Evolutionary conservation across 2,329 filamentous ascomycete genomes (phyloP).

Genomic region (Microdochium bolleyi): DNA sequence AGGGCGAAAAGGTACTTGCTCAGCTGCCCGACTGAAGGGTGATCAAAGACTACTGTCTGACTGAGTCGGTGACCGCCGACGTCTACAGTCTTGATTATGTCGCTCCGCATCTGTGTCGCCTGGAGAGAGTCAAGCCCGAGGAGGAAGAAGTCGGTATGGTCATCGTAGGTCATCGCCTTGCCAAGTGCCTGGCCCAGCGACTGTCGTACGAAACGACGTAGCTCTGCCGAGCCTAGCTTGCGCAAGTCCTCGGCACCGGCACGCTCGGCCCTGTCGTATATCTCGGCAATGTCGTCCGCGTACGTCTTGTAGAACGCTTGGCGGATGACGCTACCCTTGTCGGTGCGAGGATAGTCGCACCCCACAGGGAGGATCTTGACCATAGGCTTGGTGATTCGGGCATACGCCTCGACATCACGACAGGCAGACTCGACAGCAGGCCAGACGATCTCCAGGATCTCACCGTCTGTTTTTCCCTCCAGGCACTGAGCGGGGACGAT

Average conservation of each 20-base stretch:
- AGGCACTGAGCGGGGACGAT: conserved; percentile 15
- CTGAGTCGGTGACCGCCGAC: conserved; percentile 35
- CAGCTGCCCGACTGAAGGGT: conserved; percentile 37
- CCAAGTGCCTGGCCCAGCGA: conserved; percentile 17
- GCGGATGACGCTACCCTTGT: conserved; percentile 46
- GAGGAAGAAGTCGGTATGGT: conserved; percentile 49
- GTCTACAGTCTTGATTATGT: conserved; percentile 42
- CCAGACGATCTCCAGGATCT: conserved; percentile 22
- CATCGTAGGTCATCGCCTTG: conserved; percentile 12
- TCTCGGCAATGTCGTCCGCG: conserved; percentile 30
- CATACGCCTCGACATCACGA: conserved; percentile 18
- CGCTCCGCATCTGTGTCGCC: conserved; percentile 44
- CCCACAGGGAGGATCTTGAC: conserved; percentile 36
- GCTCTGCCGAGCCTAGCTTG: conserved; percentile 13
- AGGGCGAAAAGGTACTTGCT: conserved; percentile 34
- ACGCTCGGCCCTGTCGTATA: conserved; percentile 22
- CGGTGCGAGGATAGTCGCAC: conserved; percentile 35
- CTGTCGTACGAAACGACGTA: conserved; percentile 23
- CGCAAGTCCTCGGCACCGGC: conserved; percentile 7
- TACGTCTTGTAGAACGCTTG: conserved; percentile 37
- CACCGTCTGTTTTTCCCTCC: conserved; percentile 9
- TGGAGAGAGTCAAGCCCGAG: conserved; percentile 51
- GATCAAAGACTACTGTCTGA: conserved; percentile 52
- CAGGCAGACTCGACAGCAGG: conserved; percentile 24
- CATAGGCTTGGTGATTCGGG: conserved; percentile 36